A percentile compares a stretch with the other conserved stretches of the same genome.
Evolutionary conservation across 345 rosid genomes (phyloP).

Genomic region (Theobroma cacao): DNA sequence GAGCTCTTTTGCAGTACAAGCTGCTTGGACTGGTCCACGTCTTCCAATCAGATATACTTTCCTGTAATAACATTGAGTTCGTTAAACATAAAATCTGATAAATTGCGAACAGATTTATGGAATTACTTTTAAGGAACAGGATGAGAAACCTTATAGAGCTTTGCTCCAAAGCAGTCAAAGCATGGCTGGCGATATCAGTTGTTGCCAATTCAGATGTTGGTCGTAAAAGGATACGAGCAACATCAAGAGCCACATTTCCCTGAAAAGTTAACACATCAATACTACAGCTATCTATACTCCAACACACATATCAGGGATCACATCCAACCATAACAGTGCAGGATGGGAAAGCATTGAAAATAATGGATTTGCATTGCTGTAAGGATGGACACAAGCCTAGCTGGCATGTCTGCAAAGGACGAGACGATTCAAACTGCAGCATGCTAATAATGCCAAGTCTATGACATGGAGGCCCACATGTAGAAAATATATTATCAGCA

Average conservation of each 20-base stretch:
- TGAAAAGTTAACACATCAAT: conserved; percentile 24
- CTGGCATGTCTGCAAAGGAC: not conserved
- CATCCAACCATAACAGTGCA: not conserved
- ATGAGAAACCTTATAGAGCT: conserved; percentile 70
- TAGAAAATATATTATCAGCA: not conserved
- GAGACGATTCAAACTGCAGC: not conserved
- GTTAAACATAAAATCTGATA: not conserved
- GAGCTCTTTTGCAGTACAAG: conserved; percentile 94
- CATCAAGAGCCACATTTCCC: conserved; percentile 99
- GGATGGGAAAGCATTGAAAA: not conserved
- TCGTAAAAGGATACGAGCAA: conserved; percentile 78
- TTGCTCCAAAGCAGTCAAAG: conserved; percentile 65
- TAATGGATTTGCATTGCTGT: not conserved
- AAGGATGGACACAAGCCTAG: not conserved
- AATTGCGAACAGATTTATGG: conserved; percentile 1
- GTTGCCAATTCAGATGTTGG: conserved; percentile 70
- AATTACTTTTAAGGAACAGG: not conserved
- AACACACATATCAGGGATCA: not conserved
- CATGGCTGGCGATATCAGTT: conserved; percentile 84
- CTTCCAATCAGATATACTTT: conserved; percentile 87
- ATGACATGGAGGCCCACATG: not conserved
- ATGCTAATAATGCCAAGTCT: not conserved
- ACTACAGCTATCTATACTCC: not conserved
- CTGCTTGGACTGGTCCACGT: conserved; percentile 97
- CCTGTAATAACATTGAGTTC: conserved; percentile 37